A percentile compares a stretch with the other conserved stretches of the same genome.
Conservation (phyloP, 2,329 filamentous ascomycete genomes). For the Colletotrichum echinochloae region DNA sequence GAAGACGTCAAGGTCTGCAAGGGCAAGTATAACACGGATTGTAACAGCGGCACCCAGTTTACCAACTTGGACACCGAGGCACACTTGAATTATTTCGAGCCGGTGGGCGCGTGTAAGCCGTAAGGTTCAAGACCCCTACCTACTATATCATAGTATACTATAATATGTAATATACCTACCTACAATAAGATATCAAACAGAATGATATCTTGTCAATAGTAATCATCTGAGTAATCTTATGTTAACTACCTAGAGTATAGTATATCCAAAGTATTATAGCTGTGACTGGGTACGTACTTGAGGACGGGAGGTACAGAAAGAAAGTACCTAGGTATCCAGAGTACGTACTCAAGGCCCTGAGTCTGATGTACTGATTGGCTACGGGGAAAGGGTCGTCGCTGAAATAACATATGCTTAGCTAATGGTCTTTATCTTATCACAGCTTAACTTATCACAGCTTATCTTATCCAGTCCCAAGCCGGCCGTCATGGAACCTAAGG, state of each 20-base stretch:
- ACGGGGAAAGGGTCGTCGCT: slow-evolving; percentile 16
- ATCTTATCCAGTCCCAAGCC: slow-evolving; percentile 26
- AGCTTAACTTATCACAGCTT: no score
- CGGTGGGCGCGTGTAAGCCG: neutral
- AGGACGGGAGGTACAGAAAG: no score
- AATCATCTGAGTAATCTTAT: no score
- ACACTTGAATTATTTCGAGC: neutral
- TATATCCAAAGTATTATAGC: no score
- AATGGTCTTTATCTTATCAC: slow-evolving; percentile 23
- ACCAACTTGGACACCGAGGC: neutral
- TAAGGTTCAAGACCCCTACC: neutral
- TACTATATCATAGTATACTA: no score
- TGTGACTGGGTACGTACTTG: no score
- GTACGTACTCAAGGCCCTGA: no score
- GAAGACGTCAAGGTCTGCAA: neutral
- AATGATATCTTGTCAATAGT: no score
- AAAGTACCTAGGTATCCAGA: no score
- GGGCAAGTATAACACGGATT: neutral
- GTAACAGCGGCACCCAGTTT: neutral
- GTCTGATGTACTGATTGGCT: neutral
- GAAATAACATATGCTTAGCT: slow-evolving; percentile 1
- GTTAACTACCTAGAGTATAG: no score
- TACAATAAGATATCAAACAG: no score
- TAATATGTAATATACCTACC: no score
- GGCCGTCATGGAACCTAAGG: slow-evolving; percentile 9